Base-by-base conservation (phyloP, 306 rosid species). In the Carpinus fangiana region DNA sequence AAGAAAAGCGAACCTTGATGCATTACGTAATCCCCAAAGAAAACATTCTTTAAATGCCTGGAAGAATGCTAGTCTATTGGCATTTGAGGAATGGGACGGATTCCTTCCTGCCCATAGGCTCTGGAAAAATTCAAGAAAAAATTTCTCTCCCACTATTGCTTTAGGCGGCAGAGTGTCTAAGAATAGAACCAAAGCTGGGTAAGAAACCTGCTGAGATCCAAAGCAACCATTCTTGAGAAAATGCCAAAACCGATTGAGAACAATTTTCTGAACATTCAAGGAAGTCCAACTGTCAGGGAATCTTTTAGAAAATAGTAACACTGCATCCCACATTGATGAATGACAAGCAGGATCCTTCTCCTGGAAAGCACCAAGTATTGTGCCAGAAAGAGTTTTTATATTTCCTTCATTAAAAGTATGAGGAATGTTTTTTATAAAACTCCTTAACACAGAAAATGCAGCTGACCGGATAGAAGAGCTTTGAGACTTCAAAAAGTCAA, bases 181-280 rank as follows among this genome's bases (percentile, higher is more conserved):
- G 79, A 91, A 95, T 78, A 90, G 79, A 80, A 95, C 79, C 81
- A 92, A 84, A 75, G 93, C 90, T 56, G 98, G 97, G 86, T 92
- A 92, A 20, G 98, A 95, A 85, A 90, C 75, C 84, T 80, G 88
- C 74, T 85, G 89, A 82, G 98, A 92, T 81, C 98, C 98, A 78
- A 87, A 95, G 89, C 98, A 95, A 66, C 98, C 93, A 81, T 84
- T 92, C 84, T 89, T 88, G 75, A 95, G 96, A 85, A 95, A 95
- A 88, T 82, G 79, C 96, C 97, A 91, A 69, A 95, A 82, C 1
- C 91, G 93, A 81, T 85, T 87, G 74, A 92, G 80, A 78, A 95
- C 77, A 72, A 76, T 67, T 91, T 95, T 95, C 81, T 92, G 97
- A 78, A 92, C 82, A 65, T 95, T 95, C 69, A 95, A 45, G 80